Evolutionary conservation across 1,284 basidiomycete species (phyloP).

Genomic region (Malassezia vespertilionis): DNA sequence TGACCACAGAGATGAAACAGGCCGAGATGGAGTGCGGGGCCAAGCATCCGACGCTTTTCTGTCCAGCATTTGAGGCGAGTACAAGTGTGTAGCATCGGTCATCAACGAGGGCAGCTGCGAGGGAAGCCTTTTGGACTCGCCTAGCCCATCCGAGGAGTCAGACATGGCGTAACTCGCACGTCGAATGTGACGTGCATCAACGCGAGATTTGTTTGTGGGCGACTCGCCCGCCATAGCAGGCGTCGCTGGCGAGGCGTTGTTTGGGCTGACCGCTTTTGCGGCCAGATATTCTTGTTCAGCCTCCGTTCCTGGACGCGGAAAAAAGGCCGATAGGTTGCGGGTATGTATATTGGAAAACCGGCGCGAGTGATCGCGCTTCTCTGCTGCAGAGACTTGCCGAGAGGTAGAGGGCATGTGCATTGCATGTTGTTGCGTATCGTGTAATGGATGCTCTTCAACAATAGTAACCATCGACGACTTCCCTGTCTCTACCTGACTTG

Average conservation of each 20-base stretch:
- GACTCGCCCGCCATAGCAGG: neutral
- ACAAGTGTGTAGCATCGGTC: neutral
- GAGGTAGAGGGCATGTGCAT: too few species aligned
- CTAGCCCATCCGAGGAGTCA: neutral
- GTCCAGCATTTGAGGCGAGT: conserved; percentile 2
- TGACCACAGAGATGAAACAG: neutral
- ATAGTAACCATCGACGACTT: too few species aligned
- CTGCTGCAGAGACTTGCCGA: too few species aligned
- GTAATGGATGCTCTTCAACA: too few species aligned
- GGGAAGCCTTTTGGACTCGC: neutral
- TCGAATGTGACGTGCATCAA: conserved; percentile 6
- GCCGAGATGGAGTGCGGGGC: conserved; percentile 2
- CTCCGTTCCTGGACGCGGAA: conserved; percentile 40
- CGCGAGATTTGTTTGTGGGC: neutral
- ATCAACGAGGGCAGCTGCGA: neutral
- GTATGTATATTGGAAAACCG: conserved; percentile 33
- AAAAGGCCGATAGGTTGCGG: conserved; percentile 43
- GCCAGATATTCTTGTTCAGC: conserved; percentile 31
- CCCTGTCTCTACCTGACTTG: too few species aligned
- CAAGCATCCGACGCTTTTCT: conserved; percentile 2
- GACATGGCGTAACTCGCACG: conserved; percentile 12
- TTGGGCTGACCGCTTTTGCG: neutral
- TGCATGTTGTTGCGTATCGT: too few species aligned
- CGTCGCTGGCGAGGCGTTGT: neutral
- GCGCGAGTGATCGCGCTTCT: conserved; percentile 40